Evolutionary conservation across 202 grass and related monocot species (phyloP), one percentile per base, ranked within the genome.

Genomic region (Schoenoplectus tabernaemontani): DNA sequence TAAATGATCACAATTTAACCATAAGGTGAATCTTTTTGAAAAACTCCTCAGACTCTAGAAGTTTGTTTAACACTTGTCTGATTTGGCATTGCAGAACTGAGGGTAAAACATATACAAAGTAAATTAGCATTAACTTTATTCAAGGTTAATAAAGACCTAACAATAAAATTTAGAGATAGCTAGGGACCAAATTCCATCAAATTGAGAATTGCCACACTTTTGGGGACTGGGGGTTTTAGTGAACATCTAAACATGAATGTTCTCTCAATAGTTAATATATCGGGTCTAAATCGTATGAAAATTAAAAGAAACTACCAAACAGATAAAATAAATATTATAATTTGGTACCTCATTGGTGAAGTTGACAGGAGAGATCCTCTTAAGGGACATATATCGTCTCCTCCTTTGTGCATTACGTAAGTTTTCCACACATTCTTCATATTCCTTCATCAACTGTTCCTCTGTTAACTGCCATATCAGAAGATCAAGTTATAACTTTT

Each of bases 401-500:
- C 51, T 83, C 50, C 89, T 84, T 59, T 99, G 92, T 81, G 90
- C 81, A 61, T 93, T 96, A 37, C 87, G 83, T 43, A 96, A 73
- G 80, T 75, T 86, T 16, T 68, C 57, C 64, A 89, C 90, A 57
- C 96, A 99, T 46, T 69, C 72, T 83, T 96, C 87, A 24, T 99
- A 99, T 51, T 79, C 80, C 82, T 89, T 87, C 92, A 99, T 99
- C 82, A 93, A 39, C 72, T 87, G 88, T 76, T 83, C 88, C 88
- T 89, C 87, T 13, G 92, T 93, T 90, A 99, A 83, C 96, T 99
- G 79, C 65, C 39, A 85, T 28, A 28, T 83, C 48, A 76, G 3
- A 37, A 34, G 0, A 33, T 51, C 10, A 50, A 47, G 41, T 7
- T 53, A 53, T 53, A 26, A 7, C 9, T 5, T 53, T 43, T 72